Base-by-base conservation (phyloP, 345 rosid genomes). In the Ricinus communis region DNA sequence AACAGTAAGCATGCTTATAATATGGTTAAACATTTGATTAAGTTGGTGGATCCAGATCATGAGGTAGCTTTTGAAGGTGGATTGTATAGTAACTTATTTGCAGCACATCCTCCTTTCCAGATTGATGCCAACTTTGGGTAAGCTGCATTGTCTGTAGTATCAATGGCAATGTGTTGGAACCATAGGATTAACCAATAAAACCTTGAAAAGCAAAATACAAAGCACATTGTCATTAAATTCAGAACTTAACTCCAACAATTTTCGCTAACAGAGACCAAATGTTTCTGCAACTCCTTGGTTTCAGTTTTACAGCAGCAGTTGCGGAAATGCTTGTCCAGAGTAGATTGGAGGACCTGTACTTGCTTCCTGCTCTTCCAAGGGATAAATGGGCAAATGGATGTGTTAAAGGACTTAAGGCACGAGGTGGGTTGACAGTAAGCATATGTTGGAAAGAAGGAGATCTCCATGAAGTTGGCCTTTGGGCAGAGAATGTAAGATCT, bases 81-180 rank as follows among this genome's bases (percentile, higher is more conserved):
- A 53, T 68, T 95, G 10, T 95, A 95, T 79, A 85, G 83, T 60
- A 95, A 95, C 87, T 74, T 95, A 72, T 95, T 95, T 82, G 86
- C 91, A 40, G 97, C 97, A 16, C 97, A 92, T 61, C 99, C 99
- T 11, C 99, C 97, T 47, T 95, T 95, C 70, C 97, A 92, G 80
- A 95, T 95, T 16, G 99, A 95, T 77, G 95, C 90, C 62, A 94
- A 94, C 74, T 89, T 88, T 15, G 98, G 98, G 98, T 94, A 83
- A 88, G 83, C 64, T 55, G 45, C 41, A 36, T 40, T 65, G 18
- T n/a, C 58, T 25, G 15, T 36, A 11, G 38, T 38, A 13, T 62
- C 15, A 12, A 2, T 25, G 19, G 14, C 21, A 63, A 28, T 62
- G 51, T 45, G 19, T 8, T 24, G 43, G 1, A 24, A n/a, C 43